These are phyloP conservation scores for Corylus avellana DNA, from an alignment of 306 rosid genomes.

Conservation along the genomic window DNA sequence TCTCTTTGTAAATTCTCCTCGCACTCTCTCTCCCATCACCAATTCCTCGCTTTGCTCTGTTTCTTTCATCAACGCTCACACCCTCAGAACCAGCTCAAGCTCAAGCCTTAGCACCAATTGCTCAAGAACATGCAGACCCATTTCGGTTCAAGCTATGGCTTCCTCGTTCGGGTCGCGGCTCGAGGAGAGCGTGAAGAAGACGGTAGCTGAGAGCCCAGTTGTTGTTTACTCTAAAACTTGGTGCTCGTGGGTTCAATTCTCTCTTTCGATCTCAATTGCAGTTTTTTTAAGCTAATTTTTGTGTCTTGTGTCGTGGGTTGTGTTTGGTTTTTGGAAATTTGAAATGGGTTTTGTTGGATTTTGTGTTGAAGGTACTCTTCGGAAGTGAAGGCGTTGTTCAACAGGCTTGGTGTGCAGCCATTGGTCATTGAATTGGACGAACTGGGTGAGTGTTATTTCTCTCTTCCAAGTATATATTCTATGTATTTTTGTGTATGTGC, in stretches of 20 bases:
- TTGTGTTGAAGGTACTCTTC: constrained; percentile 64
- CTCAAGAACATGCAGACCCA: constrained; percentile 29
- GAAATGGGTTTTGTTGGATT: background rate
- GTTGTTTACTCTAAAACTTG: constrained; percentile 94
- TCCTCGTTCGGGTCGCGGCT: constrained; percentile 93
- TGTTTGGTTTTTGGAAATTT: constrained; percentile 14
- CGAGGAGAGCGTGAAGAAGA: constrained; percentile 79
- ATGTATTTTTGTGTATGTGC: background rate
- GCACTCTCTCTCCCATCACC: constrained; percentile 34
- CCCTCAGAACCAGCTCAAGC: constrained; percentile 23
- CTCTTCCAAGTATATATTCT: background rate
- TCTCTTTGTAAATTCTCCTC: constrained; percentile 29
- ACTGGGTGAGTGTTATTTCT: constrained; percentile 52
- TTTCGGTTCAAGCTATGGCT: constrained; percentile 57
- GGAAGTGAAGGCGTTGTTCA: constrained; percentile 83
- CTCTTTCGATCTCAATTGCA: background rate
- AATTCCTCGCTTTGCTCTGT: constrained; percentile 35
- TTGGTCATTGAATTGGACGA: constrained; percentile 88
- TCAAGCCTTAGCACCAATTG: constrained; percentile 26
- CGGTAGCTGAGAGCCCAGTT: constrained; percentile 63
- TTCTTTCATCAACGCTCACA: constrained; percentile 26
- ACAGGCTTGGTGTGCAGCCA: constrained; percentile 67
- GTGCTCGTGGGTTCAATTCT: constrained; percentile 74
- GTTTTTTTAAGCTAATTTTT: background rate
- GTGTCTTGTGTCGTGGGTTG: constrained; percentile 4